Conservation (phyloP, 129 eudicot genomes). For the sunflower (Helianthus annuus) region HanXRQr2.0-SUNRISE NC_035440.2:153391955-153392454, state of each 20-base stretch:
- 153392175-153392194: not conserved
- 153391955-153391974: not conserved
- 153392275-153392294: slow-evolving; percentile 15
- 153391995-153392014: not conserved
- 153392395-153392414: slow-evolving; percentile 70
- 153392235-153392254: not conserved
- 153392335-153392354: slow-evolving; percentile 89
- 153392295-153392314: slow-evolving; percentile 83
- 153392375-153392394: slow-evolving; percentile 61
- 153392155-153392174: not conserved
- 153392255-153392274: not conserved
- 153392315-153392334: slow-evolving; percentile 70
- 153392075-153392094: not conserved
- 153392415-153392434: slow-evolving; percentile 79
- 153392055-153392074: not conserved
- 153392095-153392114: not conserved
- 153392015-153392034: not conserved
- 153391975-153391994: not conserved
- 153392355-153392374: slow-evolving; percentile 92
- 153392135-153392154: not conserved
- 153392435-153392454: slow-evolving; percentile 9
- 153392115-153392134: not conserved
- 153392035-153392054: not conserved
- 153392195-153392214: not conserved
- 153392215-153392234: not conserved